Evolutionary conservation across 1,284 basidiomycete species (phyloP).

Genomic region (Xanthoconium separans): DNA sequence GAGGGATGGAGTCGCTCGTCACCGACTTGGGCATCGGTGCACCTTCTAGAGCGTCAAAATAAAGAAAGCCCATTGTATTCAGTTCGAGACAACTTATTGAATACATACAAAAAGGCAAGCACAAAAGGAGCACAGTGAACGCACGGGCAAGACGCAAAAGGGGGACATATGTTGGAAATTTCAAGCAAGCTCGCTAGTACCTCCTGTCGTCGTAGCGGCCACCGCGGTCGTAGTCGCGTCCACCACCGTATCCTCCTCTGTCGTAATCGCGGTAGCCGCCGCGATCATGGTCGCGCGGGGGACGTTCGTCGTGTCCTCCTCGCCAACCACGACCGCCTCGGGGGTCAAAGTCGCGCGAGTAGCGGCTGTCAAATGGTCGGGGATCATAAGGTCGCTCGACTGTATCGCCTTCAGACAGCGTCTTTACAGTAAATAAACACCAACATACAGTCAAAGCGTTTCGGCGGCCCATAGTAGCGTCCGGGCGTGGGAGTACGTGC

Average conservation of each 20-base stretch:
- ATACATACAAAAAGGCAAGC: constrained; percentile 24
- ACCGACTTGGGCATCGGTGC: constrained; percentile 44
- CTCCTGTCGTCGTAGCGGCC: constrained; percentile 43
- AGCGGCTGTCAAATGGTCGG: constrained; percentile 77
- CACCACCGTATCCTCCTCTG: constrained; percentile 14
- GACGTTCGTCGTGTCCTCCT: constrained; percentile 28
- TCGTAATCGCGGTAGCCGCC: constrained; percentile 39
- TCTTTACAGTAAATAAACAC: constrained; percentile 6
- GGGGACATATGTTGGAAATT: constrained; percentile 2
- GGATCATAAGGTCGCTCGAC: constrained; percentile 79
- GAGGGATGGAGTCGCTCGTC: constrained; percentile 47
- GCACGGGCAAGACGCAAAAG: not conserved
- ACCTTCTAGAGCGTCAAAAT: constrained; percentile 8
- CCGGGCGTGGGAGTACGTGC: constrained; percentile 96
- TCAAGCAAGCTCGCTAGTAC: constrained; percentile 21
- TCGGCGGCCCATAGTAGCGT: constrained; percentile 89
- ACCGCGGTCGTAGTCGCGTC: constrained; percentile 38
- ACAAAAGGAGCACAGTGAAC: not conserved
- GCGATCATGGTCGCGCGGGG: constrained; percentile 41
- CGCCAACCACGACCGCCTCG: constrained; percentile 40
- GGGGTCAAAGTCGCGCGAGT: constrained; percentile 63
- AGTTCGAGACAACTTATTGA: constrained; percentile 13
- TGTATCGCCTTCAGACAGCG: constrained; percentile 23
- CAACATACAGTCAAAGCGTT: constrained; percentile 61
- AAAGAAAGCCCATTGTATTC: constrained; percentile 24